Evolutionary conservation across 306 rosid genomes (phyloP), one percentile per base, ranked within the genome.

Genomic region (Begonia masoniana): DNA sequence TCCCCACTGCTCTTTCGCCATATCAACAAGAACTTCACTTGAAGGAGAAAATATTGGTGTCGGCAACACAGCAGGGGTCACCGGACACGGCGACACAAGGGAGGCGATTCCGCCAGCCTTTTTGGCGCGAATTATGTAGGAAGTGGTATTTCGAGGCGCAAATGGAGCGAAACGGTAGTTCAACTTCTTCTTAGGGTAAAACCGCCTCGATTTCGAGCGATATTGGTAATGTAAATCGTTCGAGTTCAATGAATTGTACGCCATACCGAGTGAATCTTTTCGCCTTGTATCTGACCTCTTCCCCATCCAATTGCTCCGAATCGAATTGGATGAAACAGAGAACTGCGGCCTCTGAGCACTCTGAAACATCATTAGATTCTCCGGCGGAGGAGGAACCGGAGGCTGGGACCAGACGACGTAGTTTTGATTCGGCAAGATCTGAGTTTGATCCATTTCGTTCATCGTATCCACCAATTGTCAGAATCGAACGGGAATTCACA

Each of bases 31-130:
- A 17, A 65, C 65, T 76, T 71, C 83, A 47, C 68, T 63, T 12
- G 71, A 61, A 11, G 79, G 78, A 10, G 83, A 73, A 42, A 71
- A 53, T 46, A 43, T 48, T 13, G 80, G 76, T 9, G 76, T 78
- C 0, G 91, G 82, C 39, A 82, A 74, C 58, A 82, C 81, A 0
- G 82, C 76, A 4, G 91, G 91, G 3, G 91, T 82, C 10, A 73
- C 82, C 1, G 78, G 85, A 55, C 77, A 76, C 24, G 91, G 76
- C 21, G 91, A 82, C 12, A 82, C 85, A 10, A 82, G 68, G 7
- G 72, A 62, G 7, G 91, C 85, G 23, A 82, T 78, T 11, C 75
- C 79, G 12, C 76, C 78, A 2, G 68, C 63, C 13, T 42, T 74
- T 58, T 76, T 76, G 9, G 78, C 69, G 1, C 74, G 68, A 24